These are phyloP conservation scores for Scheffersomyces insectosa DNA, from an alignment of 1,139 yeast genomes.

Conservation along the genomic window DNA sequence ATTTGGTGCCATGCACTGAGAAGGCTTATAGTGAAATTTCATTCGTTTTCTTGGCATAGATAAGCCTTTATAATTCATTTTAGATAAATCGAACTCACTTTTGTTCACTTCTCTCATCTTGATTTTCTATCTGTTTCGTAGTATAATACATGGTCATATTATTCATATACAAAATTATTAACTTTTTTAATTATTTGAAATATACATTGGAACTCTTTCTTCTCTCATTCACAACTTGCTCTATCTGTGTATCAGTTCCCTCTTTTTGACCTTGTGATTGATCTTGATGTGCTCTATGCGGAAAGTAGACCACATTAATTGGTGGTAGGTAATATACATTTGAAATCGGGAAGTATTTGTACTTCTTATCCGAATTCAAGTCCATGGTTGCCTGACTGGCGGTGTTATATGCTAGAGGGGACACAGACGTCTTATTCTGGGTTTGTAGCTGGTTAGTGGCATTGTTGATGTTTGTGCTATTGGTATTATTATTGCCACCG, in stretches of 20 bases:
- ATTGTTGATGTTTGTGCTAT: background rate
- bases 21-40: no score
- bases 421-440: slow-evolving; percentile 3
- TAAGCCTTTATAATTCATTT: no score
- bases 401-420: slow-evolving; percentile 10
- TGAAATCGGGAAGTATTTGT: slow-evolving; percentile 59
- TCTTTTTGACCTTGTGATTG: slow-evolving; percentile 4
- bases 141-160: no score
- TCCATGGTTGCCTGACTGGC: slow-evolving; percentile 10
- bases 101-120: no score
- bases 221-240: slow-evolving; percentile 10
- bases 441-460: background rate
- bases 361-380: slow-evolving; percentile 23
- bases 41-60: no score
- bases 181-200: slow-evolving; percentile 7
- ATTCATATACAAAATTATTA: background rate
- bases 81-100: no score
- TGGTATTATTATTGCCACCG: background rate
- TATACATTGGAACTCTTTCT: slow-evolving; percentile 18
- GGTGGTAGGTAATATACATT: slow-evolving; percentile 60
- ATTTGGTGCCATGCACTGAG: no score
- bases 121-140: no score
- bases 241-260: slow-evolving; percentile 6
- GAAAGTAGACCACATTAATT: slow-evolving; percentile 59
- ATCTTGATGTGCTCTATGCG: slow-evolving; percentile 58